Conservation (phyloP, 441 rosid species). For the Populus trichocarpa region DNA sequence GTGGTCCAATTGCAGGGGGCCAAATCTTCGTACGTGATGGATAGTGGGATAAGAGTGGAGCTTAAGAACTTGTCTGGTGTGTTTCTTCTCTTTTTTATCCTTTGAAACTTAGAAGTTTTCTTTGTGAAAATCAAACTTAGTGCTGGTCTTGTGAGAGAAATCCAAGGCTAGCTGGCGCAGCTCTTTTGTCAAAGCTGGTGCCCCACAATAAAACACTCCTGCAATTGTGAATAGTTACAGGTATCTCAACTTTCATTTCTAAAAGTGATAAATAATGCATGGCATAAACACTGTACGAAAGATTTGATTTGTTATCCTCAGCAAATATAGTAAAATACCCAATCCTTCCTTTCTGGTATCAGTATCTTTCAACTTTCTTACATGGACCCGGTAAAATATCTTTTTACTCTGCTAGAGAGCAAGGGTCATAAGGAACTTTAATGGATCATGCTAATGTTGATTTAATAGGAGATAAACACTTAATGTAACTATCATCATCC, state of each 20-base stretch:
- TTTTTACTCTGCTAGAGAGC: not conserved
- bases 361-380: not conserved
- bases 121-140: conserved; percentile 92
- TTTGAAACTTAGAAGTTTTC: conserved; percentile 42
- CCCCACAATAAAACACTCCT: conserved; percentile 97
- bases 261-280: not conserved
- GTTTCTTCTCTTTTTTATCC: not conserved
- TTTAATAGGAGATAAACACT: not conserved
- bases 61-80: not conserved
- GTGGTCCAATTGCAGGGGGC: not conserved
- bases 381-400: not conserved
- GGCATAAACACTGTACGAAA: not conserved
- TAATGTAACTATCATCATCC: not conserved
- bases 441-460: not conserved
- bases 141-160: conserved; percentile 82
- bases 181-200: conserved; percentile 65
- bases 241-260: not conserved
- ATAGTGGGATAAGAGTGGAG: conserved; percentile 8
- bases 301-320: not conserved
- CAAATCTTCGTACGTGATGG: conserved; percentile 1
- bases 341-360: not conserved
- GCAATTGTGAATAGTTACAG: conserved; percentile 28
- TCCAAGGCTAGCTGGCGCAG: conserved; percentile 69
- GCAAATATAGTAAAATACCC: not conserved
- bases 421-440: not conserved